Conservation (phyloP, 805 yeast species). For the Pichia rugopelliculosa region DNA sequence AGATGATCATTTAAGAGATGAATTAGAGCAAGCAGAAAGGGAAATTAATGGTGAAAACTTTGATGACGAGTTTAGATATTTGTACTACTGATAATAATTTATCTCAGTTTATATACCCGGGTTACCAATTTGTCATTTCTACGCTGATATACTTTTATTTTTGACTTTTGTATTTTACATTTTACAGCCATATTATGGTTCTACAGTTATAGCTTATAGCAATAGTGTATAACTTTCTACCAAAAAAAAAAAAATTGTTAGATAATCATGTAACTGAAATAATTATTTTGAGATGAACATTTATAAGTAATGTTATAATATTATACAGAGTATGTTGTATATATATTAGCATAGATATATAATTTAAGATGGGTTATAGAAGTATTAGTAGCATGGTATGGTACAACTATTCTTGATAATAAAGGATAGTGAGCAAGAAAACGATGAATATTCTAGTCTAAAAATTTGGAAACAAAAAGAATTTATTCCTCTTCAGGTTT, state of each 20-base stretch:
- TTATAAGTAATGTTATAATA: neutral
- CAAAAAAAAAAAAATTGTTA: too few species aligned
- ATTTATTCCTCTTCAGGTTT: constrained; percentile 12
- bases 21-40: constrained; percentile 17
- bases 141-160: too few species aligned
- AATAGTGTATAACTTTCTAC: too few species aligned
- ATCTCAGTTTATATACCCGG: neutral
- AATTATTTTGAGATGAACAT: neutral
- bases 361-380: neutral
- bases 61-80: constrained; percentile 30
- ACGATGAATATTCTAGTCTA: neutral
- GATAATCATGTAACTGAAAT: neutral
- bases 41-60: constrained; percentile 47
- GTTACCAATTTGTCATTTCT: neutral
- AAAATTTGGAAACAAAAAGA: neutral
- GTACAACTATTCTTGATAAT: neutral
- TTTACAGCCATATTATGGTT: too few species aligned
- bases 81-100: constrained; percentile 3
- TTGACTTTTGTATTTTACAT: neutral
- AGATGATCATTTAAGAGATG: constrained; percentile 4
- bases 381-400: neutral
- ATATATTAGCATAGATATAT: neutral
- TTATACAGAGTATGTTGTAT: neutral
- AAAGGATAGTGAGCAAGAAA: neutral
- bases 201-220: neutral